A percentile compares a stretch with the other conserved stretches of the same genome.
phyloP scores from a whole-genome alignment of 305 asterid genomes.

The Andrographis paniculata region DNA sequence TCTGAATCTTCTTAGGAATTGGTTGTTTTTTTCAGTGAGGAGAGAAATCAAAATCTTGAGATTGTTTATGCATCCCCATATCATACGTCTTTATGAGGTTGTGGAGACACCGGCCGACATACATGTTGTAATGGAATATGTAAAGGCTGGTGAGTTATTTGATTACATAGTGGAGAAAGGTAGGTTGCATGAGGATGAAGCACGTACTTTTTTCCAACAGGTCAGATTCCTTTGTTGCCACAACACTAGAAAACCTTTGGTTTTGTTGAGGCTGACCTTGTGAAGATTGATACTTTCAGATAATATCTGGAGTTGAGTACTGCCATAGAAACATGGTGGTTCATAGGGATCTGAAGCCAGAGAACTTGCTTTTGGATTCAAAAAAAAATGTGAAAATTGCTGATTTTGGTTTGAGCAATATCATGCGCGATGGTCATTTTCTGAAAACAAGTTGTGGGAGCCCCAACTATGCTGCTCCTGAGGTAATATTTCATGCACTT shows the following conservation, averaged over 20 bases:
- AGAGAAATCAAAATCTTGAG: constrained; percentile 59
- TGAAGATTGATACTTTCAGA: constrained; percentile 40
- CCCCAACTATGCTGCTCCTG: constrained; percentile 93
- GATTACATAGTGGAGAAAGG: constrained; percentile 67
- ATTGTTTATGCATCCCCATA: constrained; percentile 66
- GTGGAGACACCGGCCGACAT: constrained; percentile 57
- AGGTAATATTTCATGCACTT: constrained; percentile 34
- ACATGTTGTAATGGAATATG: constrained; percentile 57
- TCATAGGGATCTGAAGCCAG: constrained; percentile 93
- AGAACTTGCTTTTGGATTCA: constrained; percentile 86
- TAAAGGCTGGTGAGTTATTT: constrained; percentile 58
- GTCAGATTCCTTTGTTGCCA: constrained; percentile 19
- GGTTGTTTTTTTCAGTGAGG: constrained; percentile 37
- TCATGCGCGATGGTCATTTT: constrained; percentile 91
- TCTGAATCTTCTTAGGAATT: constrained; percentile 14
- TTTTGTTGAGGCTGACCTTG: constrained; percentile 7
- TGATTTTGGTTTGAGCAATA: constrained; percentile 85
- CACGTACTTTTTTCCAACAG: constrained; percentile 61
- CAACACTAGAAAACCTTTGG: background rate
- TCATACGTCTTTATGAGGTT: constrained; percentile 56
- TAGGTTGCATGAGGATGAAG: constrained; percentile 58
- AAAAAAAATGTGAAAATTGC: constrained; percentile 79
- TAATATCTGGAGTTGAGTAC: constrained; percentile 93
- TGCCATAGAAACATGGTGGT: constrained; percentile 98
- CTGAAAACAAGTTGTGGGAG: constrained; percentile 92